Evolutionary conservation across 2,329 filamentous ascomycete genomes (phyloP).

Genomic region (Claviceps spartinae): DNA sequence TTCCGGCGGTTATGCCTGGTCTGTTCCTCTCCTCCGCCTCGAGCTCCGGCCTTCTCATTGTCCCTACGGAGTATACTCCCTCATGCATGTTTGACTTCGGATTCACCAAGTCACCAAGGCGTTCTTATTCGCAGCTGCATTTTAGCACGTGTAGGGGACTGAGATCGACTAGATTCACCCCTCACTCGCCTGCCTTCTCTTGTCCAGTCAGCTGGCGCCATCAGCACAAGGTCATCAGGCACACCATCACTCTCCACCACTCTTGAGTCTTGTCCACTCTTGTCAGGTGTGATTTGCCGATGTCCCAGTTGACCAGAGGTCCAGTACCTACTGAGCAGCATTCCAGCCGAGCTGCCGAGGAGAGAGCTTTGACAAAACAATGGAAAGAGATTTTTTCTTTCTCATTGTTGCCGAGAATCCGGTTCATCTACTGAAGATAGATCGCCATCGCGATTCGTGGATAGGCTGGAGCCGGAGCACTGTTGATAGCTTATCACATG

Average conservation of each 20-base stretch:
- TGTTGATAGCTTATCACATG: no score
- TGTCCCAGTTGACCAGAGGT: background rate
- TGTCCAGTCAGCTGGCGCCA: constrained; percentile 13
- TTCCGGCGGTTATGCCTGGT: no score
- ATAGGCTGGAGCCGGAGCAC: background rate
- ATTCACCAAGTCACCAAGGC: background rate
- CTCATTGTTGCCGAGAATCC: background rate
- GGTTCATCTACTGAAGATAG: background rate
- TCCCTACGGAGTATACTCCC: background rate
- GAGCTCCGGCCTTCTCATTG: background rate
- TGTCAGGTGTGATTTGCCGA: constrained; percentile 6
- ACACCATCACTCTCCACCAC: constrained; percentile 5
- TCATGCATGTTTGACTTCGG: background rate
- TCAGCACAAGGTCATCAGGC: constrained; percentile 11
- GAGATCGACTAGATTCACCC: background rate
- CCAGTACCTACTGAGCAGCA: background rate
- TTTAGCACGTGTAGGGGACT: background rate
- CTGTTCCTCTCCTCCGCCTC: no score
- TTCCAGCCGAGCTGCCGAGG: background rate
- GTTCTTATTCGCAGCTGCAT: background rate
- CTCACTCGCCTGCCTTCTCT: background rate
- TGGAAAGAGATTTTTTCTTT: background rate
- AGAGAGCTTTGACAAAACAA: background rate
- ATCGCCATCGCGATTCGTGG: background rate
- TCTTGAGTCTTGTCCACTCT: background rate